Evolutionary conservation across 1,284 basidiomycete genomes (phyloP), one percentile per base, ranked within the genome.

Genomic region (Rhodotorula mucilaginosa): DNA sequence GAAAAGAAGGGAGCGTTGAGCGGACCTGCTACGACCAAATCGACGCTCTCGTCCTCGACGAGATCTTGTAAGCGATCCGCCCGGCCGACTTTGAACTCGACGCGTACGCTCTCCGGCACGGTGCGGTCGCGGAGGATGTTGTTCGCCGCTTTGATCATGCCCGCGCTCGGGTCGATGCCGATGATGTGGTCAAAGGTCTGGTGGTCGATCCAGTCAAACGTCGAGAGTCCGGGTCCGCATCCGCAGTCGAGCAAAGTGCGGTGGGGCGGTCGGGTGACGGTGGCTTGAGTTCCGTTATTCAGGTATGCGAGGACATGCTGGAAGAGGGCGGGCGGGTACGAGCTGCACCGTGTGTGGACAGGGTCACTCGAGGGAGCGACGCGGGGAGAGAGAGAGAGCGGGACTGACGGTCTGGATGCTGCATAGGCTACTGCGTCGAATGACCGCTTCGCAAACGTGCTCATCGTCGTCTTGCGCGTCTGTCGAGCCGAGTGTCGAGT

Each of bases 1-100:
- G 16, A 3, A 29, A 49, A 57, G 34, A 8, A 31, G 18, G 29
- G 62, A n/a, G 31, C 7, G 18, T 16, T 34, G 51, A 58, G 58
- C 68, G 57, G 78, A 90, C 91, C 90, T 26, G 90, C 84, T 8
- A 90, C 85, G 51, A 92, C 82, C 68, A 95, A 80, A 80, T 95
- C 93, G 5, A 91, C 88, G 60, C 85, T 87, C 1, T 80, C 83
- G 56, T 87, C 83, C 39, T 82, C 80, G 5, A 89, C 86, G 0
- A 80, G 92, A 82, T 16, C 85, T 81, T 76, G 87, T 87, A 7
- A 81, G 73, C 18, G 84, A 85, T 76, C 86, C 88, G 60, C 71
- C 31, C 61, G 26, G 3, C 76, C 78, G 13, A 75, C 64, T 54
- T 62, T 63, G 18, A 75, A 77, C 1, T 49, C 19, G n/a, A 62